Base-by-base conservation (phyloP, 805 yeast species). In the Saccharomycopsis oosterbeekiorum region DNA sequence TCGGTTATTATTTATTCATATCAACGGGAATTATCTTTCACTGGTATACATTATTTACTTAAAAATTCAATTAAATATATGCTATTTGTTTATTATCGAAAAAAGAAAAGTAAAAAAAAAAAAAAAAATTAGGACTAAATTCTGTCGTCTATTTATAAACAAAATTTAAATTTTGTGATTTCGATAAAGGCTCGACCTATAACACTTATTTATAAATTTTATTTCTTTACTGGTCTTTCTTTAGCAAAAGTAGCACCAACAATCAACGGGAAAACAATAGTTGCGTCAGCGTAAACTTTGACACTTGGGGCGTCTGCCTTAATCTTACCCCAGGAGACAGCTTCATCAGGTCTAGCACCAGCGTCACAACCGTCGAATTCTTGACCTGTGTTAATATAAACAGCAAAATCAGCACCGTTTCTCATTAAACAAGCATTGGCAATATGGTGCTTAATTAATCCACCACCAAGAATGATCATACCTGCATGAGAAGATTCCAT, bases 351-450 rank as follows among this genome's bases (percentile, higher is more conserved):
- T 72, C 99, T 84, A 5, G 99, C 99, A 66, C 99, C 99, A 11
- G 99, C 98, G 74, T 94, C 99, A 26, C 97, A 89, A 56, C 99
- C 99, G 71, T 94, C 99, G 69, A 91, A 94, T 73, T 94, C 99
- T 76, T 94, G 98, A 56, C 97, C 99, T 15, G 99, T 94, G 75
- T 94, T 94, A 72, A 94, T 93, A 75, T 83, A 94, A 19, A 94
- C 97, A 5, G 99, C 98, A 71, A 86, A 90, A 73, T 94, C 99
- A 24, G 99, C 99, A 69, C 99, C 99, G 69, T 94, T 96, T 79
- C 99, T 87, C 99, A 94, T 94, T 68, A 94, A 78, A 72, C 98
- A 93, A 14, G 99, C 99, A 70, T 94, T 94, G 69, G 96, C 92
- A 68, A 94, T 94, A 72, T 94, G 99, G 73, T 94, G 99, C 76